Conservation (phyloP, 768 basidiomycete species). For the Tricholoma terreum region DNA sequence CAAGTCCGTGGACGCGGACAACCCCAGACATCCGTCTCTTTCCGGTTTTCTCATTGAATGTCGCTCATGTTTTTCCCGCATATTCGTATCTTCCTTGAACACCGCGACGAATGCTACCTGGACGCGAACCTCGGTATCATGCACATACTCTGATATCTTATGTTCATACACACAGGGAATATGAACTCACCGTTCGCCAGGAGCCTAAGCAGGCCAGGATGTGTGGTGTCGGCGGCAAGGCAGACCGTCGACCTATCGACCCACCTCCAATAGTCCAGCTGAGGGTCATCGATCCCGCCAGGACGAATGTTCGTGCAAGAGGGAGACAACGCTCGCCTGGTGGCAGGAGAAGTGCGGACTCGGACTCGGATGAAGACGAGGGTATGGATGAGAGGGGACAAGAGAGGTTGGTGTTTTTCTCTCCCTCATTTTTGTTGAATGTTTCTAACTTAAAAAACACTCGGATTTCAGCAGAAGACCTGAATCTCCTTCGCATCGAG, state of each 20-base stretch:
- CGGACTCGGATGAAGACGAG: slow-evolving; percentile 2
- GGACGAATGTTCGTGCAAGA: neutral
- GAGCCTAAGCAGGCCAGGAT: slow-evolving; percentile 91
- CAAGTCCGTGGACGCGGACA: neutral
- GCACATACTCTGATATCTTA: neutral
- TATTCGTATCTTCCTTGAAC: neutral
- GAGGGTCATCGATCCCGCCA: slow-evolving; percentile 72
- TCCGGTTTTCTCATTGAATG: neutral
- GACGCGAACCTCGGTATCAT: neutral
- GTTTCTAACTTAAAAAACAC: too few relatives aligned
- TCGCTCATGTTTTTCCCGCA: neutral
- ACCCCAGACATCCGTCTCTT: neutral
- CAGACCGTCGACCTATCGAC: slow-evolving; percentile 94
- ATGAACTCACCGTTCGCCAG: slow-evolving; percentile 83
- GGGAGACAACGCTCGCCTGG: neutral
- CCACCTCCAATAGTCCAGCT: slow-evolving; percentile 97
- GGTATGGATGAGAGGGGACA: neutral
- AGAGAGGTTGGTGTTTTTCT: slow-evolving; percentile 1
- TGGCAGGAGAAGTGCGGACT: slow-evolving; percentile 1
- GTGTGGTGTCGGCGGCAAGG: slow-evolving; percentile 90
- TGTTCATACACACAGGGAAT: slow-evolving; percentile 51
- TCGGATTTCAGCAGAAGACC: neutral
- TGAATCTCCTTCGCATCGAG: neutral
- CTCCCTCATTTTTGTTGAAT: neutral
- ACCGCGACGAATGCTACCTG: neutral